Percentiles rank a stretch among this genome's conserved stretches.
Evolutionary conservation across 352 stramenopile genomes (phyloP).

Genomic region (Phytophthora ramorum): DNA sequence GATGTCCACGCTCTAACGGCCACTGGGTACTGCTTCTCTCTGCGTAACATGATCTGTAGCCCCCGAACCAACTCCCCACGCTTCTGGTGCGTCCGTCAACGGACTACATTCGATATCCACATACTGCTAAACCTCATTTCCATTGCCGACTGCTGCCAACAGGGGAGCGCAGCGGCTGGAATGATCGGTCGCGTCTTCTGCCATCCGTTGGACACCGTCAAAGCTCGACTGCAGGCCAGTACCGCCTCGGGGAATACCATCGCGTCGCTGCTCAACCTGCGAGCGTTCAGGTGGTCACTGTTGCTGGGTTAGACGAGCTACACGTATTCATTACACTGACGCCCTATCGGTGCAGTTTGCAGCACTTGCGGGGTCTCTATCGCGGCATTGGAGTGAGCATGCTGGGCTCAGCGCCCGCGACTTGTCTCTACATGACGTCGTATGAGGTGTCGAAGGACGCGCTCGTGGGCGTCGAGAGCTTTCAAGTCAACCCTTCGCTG

Average conservation of each 20-base stretch:
- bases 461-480: slow-evolving; percentile 49
- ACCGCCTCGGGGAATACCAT: slow-evolving; percentile 46
- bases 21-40: slow-evolving; percentile 4
- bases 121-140: not conserved
- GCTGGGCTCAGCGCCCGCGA: slow-evolving; percentile 94
- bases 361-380: slow-evolving; percentile 92
- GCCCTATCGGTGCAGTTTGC: slow-evolving; percentile 25
- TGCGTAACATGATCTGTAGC: slow-evolving; percentile 27
- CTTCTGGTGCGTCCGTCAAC: slow-evolving; percentile 46
- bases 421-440: slow-evolving; percentile 96
- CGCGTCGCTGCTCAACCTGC: slow-evolving; percentile 49
- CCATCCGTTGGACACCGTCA: slow-evolving; percentile 93
- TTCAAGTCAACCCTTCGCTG: slow-evolving; percentile 60
- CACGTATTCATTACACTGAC: not conserved
- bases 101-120: not conserved
- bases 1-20: not conserved
- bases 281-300: slow-evolving; percentile 45
- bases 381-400: slow-evolving; percentile 95
- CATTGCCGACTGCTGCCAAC: slow-evolving; percentile 2
- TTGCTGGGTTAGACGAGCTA: no score
- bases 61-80: slow-evolving; percentile 58
- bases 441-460: slow-evolving; percentile 93
- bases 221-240: slow-evolving; percentile 84
- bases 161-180: slow-evolving; percentile 84
- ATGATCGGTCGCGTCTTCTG: slow-evolving; percentile 89